A percentile compares a stretch with the other conserved stretches of the same genome.
Conservation (phyloP, 805 yeast species). For the Dipodascus geniculatus region DNA sequence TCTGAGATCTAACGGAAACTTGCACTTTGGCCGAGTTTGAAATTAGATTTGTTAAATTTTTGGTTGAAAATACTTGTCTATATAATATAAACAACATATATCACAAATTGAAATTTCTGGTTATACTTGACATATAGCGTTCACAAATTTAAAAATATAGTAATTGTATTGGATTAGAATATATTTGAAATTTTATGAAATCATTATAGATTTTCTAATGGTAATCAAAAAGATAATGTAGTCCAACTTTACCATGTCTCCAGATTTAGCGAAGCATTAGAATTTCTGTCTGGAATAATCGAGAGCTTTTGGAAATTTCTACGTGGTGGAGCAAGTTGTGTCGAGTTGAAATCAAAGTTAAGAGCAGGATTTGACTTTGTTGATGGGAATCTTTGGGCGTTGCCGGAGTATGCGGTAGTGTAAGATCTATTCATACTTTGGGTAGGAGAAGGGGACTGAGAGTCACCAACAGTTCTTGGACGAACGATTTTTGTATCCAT, state of each 20-base stretch:
- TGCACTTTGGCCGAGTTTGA: too few relatives aligned
- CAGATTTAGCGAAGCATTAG: neutral
- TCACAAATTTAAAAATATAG: too few relatives aligned
- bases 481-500: neutral
- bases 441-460: neutral
- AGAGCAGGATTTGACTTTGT: neutral
- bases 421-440: neutral
- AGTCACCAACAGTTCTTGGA: neutral
- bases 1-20: too few relatives aligned
- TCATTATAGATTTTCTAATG: too few relatives aligned
- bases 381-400: neutral
- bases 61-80: too few relatives aligned
- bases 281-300: neutral
- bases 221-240: too few relatives aligned
- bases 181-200: too few relatives aligned
- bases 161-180: too few relatives aligned
- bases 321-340: neutral
- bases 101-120: too few relatives aligned
- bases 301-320: neutral
- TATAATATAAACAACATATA: too few relatives aligned
- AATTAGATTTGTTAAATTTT: too few relatives aligned
- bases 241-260: neutral
- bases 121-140: too few relatives aligned
- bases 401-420: neutral
- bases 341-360: neutral